phyloP scores from a whole-genome alignment of 257 asterid species.

The Lantana camara region DNA sequence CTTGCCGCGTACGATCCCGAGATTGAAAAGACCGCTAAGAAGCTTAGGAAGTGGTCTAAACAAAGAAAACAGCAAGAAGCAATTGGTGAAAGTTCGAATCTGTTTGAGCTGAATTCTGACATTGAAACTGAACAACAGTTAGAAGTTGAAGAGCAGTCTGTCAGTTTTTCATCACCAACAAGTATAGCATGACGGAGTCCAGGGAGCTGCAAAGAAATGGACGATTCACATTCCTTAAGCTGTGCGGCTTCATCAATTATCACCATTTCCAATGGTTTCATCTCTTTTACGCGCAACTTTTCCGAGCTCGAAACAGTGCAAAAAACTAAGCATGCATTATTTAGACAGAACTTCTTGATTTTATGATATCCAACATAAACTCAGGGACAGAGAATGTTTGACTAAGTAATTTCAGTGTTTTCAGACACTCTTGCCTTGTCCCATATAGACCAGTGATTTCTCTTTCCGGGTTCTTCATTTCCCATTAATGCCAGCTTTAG shows the following conservation, averaged over 20 bases:
- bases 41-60: too few relatives aligned
- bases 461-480: slow-evolving; percentile 15
- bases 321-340: slow-evolving; percentile 50
- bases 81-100: too few relatives aligned
- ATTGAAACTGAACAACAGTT: too few relatives aligned
- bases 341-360: slow-evolving; percentile 39
- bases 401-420: slow-evolving; percentile 34
- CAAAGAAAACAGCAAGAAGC: too few relatives aligned
- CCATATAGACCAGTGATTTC: slow-evolving; percentile 17
- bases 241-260: slow-evolving; percentile 91
- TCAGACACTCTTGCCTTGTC: slow-evolving; percentile 40
- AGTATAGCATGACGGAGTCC: slow-evolving; percentile 74
- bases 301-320: slow-evolving; percentile 72
- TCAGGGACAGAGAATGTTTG: slow-evolving; percentile 31
- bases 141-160: too few relatives aligned
- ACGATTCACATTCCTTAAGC: slow-evolving; percentile 78
- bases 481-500: slow-evolving; percentile 34
- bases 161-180: slow-evolving; percentile 81
- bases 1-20: too few relatives aligned
- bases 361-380: not conserved
- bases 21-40: too few relatives aligned
- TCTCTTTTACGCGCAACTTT: slow-evolving; percentile 40
- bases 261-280: slow-evolving; percentile 46
- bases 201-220: slow-evolving; percentile 64
- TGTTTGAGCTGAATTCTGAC: too few relatives aligned